A percentile compares a stretch with the other conserved stretches of the same genome.
phyloP scores from a whole-genome alignment of 257 asterid species.

The Anisodus tanguticus region DNA sequence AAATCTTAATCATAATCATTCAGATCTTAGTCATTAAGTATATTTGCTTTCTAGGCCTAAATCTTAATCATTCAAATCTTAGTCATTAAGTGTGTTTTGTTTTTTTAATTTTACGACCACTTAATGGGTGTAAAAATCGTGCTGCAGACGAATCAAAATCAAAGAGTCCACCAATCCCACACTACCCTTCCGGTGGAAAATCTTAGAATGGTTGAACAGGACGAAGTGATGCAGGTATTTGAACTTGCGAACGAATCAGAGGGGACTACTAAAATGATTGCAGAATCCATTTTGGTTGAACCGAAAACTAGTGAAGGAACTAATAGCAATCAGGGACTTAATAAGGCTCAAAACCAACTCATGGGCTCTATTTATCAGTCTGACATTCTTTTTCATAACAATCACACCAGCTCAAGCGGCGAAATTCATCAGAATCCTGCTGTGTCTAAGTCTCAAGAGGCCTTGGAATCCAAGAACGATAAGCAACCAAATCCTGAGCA shows the following conservation, averaged over 20 bases:
- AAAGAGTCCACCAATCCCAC: conserved; percentile 35
- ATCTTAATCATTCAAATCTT: too few species aligned
- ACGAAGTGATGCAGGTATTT: conserved; percentile 68
- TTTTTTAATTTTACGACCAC: too few species aligned
- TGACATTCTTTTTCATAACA: conserved; percentile 15
- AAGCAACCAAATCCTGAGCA: conserved; percentile 28
- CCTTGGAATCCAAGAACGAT: conserved; percentile 31
- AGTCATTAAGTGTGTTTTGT: too few species aligned
- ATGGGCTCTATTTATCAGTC: conserved; percentile 29
- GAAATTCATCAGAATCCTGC: conserved; percentile 36
- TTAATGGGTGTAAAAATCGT: conserved; percentile 20
- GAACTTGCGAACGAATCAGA: conserved; percentile 54
- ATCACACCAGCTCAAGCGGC: conserved; percentile 2
- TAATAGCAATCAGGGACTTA: conserved; percentile 32
- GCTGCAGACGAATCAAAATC: conserved; percentile 30
- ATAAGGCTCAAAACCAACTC: conserved; percentile 20
- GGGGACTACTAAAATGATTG: conserved; percentile 36
- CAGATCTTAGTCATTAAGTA: too few species aligned
- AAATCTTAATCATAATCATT: too few species aligned
- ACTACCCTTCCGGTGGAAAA: conserved; percentile 39
- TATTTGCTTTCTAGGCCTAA: too few species aligned
- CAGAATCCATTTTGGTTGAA: conserved; percentile 34
- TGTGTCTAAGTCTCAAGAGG: conserved; percentile 31
- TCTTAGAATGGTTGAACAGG: conserved; percentile 69
- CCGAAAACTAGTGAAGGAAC: conserved; percentile 29